Percentiles rank a stretch among this genome's conserved stretches.
Conservation (phyloP, 257 asterid genomes). For the Solanum appendiculatum region DNA sequence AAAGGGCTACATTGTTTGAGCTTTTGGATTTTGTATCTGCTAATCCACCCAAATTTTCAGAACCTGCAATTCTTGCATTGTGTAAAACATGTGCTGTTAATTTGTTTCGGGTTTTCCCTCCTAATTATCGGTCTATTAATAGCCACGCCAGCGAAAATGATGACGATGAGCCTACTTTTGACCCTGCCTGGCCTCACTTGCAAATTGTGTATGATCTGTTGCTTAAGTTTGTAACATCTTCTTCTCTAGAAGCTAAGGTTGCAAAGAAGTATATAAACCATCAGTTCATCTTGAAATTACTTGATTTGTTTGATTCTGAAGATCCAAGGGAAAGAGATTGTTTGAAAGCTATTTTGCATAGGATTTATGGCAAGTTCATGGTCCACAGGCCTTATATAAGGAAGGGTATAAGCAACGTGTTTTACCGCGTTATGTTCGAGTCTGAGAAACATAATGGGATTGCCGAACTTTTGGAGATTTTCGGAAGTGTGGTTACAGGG, state of each 20-base stretch:
- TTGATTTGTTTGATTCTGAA: constrained; percentile 74
- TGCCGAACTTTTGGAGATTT: constrained; percentile 75
- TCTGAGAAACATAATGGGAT: constrained; percentile 70
- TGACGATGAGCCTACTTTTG: constrained; percentile 63
- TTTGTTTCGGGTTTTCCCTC: constrained; percentile 68
- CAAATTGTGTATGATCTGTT: constrained; percentile 69
- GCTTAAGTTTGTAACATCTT: constrained; percentile 54
- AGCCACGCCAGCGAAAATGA: constrained; percentile 34
- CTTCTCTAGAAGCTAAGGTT: constrained; percentile 55
- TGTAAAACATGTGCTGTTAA: constrained; percentile 79
- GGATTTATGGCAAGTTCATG: constrained; percentile 82
- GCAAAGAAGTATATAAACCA: constrained; percentile 67
- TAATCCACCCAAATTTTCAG: constrained; percentile 49
- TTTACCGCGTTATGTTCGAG: constrained; percentile 59
- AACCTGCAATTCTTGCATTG: constrained; percentile 58
- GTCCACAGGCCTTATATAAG: constrained; percentile 75
- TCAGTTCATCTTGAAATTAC: constrained; percentile 45
- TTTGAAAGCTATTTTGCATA: constrained; percentile 65
- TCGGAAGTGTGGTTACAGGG: constrained; percentile 87
- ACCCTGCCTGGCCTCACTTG: constrained; percentile 83
- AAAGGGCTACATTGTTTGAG: constrained; percentile 62
- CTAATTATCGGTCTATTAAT: constrained; percentile 26
- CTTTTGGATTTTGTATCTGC: constrained; percentile 66
- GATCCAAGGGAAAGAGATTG: constrained; percentile 91
- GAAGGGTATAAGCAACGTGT: constrained; percentile 56